Evolutionary conservation across 306 rosid species (phyloP), one percentile per base, ranked within the genome.

Genomic region (Luffa acutangula): DNA sequence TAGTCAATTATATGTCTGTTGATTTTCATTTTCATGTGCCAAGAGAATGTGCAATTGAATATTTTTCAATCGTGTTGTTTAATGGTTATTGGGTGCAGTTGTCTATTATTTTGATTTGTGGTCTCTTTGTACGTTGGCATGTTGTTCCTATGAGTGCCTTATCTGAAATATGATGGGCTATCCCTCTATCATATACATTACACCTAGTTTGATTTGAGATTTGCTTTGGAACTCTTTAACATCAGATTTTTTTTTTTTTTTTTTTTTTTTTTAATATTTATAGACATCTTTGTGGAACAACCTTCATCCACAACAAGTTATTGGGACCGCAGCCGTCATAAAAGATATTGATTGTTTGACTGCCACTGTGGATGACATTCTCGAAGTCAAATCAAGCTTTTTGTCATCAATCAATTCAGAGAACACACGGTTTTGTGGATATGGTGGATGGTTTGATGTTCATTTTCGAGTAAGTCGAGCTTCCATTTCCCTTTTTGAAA

Each of bases 371-470:
- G 52, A 83, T 74, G 99, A 93, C 79, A 91, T 96, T 78, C 89
- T 90, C 56, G 87, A 93, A 91, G 88, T 96, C 20, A 86, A 80
- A 71, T 87, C 96, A 70, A 85, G 83, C 46, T 79, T 91, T 84
- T 78, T 76, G 15, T 82, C 88, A 17, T 85, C 97, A 64, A 84
- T 93, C 82, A 87, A 87, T 56, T 51, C 71, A 42, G 89, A 89
- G 21, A 87, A 85, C 84, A 65, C 93, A 67, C 86, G 91, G 83
- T 80, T 96, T 80, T 91, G 93, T 43, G 99, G 98, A 59, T 88
- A 85, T 34, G 97, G 89, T 46, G 99, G 99, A 84, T 96, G 99
- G 99, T 96, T 96, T 83, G 99, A 96, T 88, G 98, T 93, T 56
- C 98, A 91, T 82, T 96, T 96, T 85, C 89, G 93, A 82, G 98